A percentile compares a stretch with the other conserved stretches of the same genome.
These are phyloP conservation scores for Acacia concinna DNA, from an alignment of 331 rosid species.

Conservation along the genomic window DNA sequence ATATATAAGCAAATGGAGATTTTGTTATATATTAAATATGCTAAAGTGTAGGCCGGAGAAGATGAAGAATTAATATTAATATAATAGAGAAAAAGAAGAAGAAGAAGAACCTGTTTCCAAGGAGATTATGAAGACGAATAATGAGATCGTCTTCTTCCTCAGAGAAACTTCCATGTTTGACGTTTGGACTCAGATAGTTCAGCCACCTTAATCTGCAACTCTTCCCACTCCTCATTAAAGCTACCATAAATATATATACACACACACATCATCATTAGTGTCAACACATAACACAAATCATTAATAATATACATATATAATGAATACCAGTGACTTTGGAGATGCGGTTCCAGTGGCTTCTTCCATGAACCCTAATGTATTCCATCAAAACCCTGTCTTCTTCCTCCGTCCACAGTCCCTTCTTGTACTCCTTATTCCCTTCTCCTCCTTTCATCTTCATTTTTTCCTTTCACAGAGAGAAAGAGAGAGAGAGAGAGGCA, in stretches of 20 bases:
- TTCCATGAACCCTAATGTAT: slow-evolving; percentile 27
- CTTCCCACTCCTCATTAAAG: slow-evolving; percentile 32
- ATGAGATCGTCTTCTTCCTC: slow-evolving; percentile 39
- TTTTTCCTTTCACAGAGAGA: not conserved
- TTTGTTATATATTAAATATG: too few relatives aligned
- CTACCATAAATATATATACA: not conserved
- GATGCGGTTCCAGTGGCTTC: slow-evolving; percentile 37
- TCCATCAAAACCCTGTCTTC: slow-evolving; percentile 39
- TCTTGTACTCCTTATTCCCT: slow-evolving; percentile 25
- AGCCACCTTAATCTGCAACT: slow-evolving; percentile 48
- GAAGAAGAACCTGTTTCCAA: slow-evolving; percentile 37
- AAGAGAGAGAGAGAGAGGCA: not conserved
- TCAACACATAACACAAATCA: not conserved
- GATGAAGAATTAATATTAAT: not conserved
- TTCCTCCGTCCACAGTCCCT: slow-evolving; percentile 42
- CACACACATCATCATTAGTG: not conserved
- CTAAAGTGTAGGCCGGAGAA: too few relatives aligned
- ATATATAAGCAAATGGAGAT: too few relatives aligned
- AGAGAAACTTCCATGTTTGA: slow-evolving; percentile 34
- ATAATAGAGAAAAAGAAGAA: too few relatives aligned
- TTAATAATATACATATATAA: not conserved
- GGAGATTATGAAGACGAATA: slow-evolving; percentile 37
- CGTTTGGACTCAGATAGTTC: slow-evolving; percentile 38
- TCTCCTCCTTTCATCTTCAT: slow-evolving; percentile 14
- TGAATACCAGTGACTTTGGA: slow-evolving; percentile 2